Conservation (phyloP, 2,329 filamentous ascomycete genomes). For the Tolypocladium tropicale region DNA sequence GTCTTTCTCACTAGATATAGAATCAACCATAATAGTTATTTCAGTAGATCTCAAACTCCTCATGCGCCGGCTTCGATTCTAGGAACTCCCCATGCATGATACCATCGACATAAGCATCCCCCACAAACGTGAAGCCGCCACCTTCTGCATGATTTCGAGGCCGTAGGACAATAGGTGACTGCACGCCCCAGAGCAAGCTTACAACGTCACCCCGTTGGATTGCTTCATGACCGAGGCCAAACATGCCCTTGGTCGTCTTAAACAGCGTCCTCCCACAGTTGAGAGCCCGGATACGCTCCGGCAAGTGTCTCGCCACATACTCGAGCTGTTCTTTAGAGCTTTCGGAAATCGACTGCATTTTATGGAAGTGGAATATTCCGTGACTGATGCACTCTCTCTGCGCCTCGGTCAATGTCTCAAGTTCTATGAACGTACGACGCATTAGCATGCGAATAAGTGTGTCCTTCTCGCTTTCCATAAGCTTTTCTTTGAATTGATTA, state of each 20-base stretch:
- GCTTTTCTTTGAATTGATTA: not conserved
- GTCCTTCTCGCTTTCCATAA: not conserved
- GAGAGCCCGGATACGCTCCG: too few species aligned
- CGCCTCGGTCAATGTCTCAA: not conserved
- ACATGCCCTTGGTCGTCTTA: not conserved
- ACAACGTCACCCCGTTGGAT: not conserved
- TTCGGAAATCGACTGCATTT: too few species aligned
- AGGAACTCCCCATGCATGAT: not conserved
- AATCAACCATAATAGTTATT: too few species aligned
- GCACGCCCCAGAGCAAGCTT: not conserved
- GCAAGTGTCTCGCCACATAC: not conserved
- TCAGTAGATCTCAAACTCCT: not conserved
- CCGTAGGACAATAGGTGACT: not conserved
- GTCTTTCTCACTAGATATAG: too few species aligned
- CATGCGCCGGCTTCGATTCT: not conserved
- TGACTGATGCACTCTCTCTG: not conserved
- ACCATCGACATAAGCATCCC: not conserved
- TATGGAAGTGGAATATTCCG: too few species aligned
- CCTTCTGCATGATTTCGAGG: not conserved
- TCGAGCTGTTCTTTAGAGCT: not conserved
- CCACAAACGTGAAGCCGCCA: not conserved
- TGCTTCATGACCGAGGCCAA: not conserved
- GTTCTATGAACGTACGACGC: not conserved
- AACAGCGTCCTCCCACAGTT: not conserved
- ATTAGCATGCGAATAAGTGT: not conserved